Base-by-base conservation (phyloP, 2,329 filamentous ascomycete genomes). In the Penicillium sp. region DNA sequence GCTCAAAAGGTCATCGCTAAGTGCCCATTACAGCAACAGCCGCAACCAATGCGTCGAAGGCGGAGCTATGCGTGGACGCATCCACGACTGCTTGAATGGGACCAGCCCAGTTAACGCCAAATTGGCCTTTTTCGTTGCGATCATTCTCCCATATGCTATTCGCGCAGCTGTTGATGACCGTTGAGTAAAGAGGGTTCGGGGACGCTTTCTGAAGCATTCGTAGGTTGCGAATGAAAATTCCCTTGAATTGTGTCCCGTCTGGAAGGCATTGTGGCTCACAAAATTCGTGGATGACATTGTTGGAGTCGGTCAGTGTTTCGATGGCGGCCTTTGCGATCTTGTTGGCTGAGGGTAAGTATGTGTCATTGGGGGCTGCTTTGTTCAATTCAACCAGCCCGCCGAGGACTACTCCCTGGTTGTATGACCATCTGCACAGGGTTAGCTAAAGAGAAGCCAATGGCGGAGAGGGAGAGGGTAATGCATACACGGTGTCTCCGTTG, bases 211-310 rank as follows among this genome's bases (percentile, higher is more conserved):
- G 76, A 32, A 91, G 70, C 51, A 81, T 79, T 32, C 79, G 77
- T 18, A 91, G 72, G 64, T 88, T 88, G 18, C 86, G 79, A 14
- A 83, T 78, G 59, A 90, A 89, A 34, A 90, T 77, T 3, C 88
- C 88, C 70, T 91, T 90, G 79, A 90, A 91, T 64, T 88, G 84
- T 32, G 82, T 78, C 1, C 77, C 80, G 55, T 85, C 61, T 3
- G 60, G 81, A 10, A 74, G 76, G 50, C 78, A 82, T 55, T 56
- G 45, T 1, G 79, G 76, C 61, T 85, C 83, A 59, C 83, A 85
- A 19, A 67, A 59, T 55, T 86, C 83, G 54, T 76, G 77, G 1
- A 86, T 70, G 26, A 85, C 74, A 10, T 78, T 77, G 48, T 78
- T 69, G 0, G 68, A 53, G 56, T 79, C 75, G 4, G 77, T 67